Evolutionary conservation across 1,284 basidiomycete genomes (phyloP).

Genomic region (Somion occarium): DNA sequence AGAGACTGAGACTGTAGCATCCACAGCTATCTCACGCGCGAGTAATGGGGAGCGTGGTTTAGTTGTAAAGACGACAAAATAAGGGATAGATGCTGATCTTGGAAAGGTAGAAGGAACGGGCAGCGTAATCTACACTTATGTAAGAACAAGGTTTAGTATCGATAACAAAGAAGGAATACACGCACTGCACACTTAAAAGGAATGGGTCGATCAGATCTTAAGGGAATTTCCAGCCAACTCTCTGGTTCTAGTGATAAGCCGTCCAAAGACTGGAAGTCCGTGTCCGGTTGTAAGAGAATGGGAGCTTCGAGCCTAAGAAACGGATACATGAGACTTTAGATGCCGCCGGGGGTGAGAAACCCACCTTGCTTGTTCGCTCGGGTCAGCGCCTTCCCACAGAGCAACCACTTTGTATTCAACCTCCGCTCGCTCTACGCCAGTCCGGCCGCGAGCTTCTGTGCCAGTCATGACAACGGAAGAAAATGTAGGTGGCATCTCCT

Average conservation of each 20-base stretch:
- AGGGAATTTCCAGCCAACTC: constrained; percentile 64
- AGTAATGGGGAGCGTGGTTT: constrained; percentile 46
- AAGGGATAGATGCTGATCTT: constrained; percentile 53
- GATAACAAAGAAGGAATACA: constrained; percentile 10
- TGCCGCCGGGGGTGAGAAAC: no score
- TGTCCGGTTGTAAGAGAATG: constrained; percentile 52
- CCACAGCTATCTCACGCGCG: constrained; percentile 58
- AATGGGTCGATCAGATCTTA: constrained; percentile 55
- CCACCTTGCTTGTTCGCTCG: constrained; percentile 43
- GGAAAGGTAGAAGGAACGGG: constrained; percentile 55
- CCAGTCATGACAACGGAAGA: constrained; percentile 26
- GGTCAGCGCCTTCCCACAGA: constrained; percentile 54
- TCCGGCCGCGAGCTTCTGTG: constrained; percentile 25
- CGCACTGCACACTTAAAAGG: constrained; percentile 62
- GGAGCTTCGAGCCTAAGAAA: constrained; percentile 54
- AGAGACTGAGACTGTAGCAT: constrained; percentile 62
- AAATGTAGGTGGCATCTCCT: constrained; percentile 61
- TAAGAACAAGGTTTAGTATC: neutral
- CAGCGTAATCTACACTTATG: constrained; percentile 47
- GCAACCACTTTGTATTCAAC: constrained; percentile 53
- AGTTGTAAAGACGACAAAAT: constrained; percentile 68
- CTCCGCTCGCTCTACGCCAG: constrained; percentile 38
- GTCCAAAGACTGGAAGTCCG: constrained; percentile 56
- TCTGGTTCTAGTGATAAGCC: constrained; percentile 37
- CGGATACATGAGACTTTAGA: no score